A percentile compares a stretch with the other conserved stretches of the same genome.
These are phyloP conservation scores for Xerocomus potaroensis DNA, from an alignment of 768 basidiomycete species.

Conservation along the genomic window DNA sequence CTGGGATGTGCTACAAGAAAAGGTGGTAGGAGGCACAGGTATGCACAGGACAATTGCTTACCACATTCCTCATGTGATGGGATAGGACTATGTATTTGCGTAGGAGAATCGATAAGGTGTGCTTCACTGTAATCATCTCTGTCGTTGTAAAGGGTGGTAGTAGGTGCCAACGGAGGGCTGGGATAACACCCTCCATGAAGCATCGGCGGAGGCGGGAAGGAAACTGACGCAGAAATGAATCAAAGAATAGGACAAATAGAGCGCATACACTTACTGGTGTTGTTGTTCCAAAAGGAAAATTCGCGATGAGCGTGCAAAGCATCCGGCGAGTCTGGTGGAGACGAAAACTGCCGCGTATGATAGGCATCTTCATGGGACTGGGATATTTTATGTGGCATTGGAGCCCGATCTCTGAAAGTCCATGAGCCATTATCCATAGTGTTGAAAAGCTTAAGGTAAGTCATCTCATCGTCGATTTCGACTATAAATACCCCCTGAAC, in stretches of 20 bases:
- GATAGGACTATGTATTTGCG: background rate
- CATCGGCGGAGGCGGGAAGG: slow-evolving; percentile 35
- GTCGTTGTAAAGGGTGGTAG: background rate
- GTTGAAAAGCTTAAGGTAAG: no score
- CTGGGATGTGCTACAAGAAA: slow-evolving; percentile 5
- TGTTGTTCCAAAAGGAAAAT: slow-evolving; percentile 6
- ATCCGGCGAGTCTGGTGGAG: slow-evolving; percentile 7
- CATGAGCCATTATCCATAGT: slow-evolving; percentile 15
- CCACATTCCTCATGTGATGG: background rate
- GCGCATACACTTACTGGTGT: slow-evolving; percentile 28
- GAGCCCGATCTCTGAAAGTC: background rate
- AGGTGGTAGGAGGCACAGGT: background rate
- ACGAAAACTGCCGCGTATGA: background rate
- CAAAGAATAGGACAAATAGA: background rate
- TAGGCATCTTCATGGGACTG: background rate
- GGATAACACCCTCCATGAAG: slow-evolving; percentile 11
- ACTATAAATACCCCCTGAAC: no score
- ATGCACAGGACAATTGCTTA: slow-evolving; percentile 1
- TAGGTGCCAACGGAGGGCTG: background rate
- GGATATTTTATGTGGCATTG: background rate
- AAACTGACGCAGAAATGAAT: slow-evolving; percentile 28
- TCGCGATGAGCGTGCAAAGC: slow-evolving; percentile 4
- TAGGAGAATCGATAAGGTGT: background rate
- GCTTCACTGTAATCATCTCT: background rate
- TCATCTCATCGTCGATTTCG: no score